Evolutionary conservation across 768 basidiomycete genomes (phyloP), one percentile per base, ranked within the genome.

Genomic region (Podaxis sp.): DNA sequence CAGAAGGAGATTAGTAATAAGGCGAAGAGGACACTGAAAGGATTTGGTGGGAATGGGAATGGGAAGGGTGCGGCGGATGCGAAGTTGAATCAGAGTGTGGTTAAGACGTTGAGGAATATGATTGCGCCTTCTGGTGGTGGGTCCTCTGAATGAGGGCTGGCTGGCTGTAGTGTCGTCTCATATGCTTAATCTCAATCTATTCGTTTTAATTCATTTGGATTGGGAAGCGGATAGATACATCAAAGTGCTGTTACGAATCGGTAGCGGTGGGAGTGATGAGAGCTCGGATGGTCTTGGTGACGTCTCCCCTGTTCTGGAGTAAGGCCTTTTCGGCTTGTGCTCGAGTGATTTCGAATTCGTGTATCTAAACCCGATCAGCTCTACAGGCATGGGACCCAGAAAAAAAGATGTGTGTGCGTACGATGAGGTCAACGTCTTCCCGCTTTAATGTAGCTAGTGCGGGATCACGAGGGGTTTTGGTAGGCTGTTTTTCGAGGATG

Each of bases 341-440:
- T 52, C 82, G 77, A 1, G 85, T 68, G 55, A 87, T 81, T 64
- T 89, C 88, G 59, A 90, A 81, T 72, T 90, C 87, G 63, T 79
- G 76, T 10, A 87, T 77, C 87, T 88, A 54, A 3, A 25, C 6
- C n/a, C 5, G 10, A 48, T 18, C 5, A 32, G 32, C 10, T 2
- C 9, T 16, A 38, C 32, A 16, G 44, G 1, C 7, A 9, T 32
- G 28, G 28, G 28, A 7, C n/a, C n/a, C n/a, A 21, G 21, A 21
- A 1, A 21, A 21, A 21, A 21, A 21, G 21, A 1, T 21, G 21
- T 21, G 42, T 21, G 42, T 27, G 72, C 82, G 62, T 63, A 89
- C 88, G 52, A 90, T 81, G 6, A 88, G 63, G 53, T 90, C 87
- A 1, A 89, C 72, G 64, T 89, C 87, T 62, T 87, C 87, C 36